These are phyloP conservation scores for Malassezia yamatoensis DNA, from an alignment of 1,284 basidiomycete species.

Conservation along the genomic window DNA sequence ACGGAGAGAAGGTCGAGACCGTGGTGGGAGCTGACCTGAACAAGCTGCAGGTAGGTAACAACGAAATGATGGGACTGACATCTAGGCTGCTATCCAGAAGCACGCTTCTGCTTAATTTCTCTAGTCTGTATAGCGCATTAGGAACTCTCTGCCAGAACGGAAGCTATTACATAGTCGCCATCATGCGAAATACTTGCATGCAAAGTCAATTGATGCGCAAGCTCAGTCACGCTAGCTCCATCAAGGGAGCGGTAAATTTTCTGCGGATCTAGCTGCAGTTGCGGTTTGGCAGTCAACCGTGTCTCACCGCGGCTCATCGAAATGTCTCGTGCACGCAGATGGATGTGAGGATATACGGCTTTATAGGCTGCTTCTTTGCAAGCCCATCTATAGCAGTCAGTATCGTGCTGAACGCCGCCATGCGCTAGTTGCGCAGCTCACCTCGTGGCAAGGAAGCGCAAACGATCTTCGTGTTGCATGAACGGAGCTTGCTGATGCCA, in stretches of 20 bases:
- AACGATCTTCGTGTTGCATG: conserved; percentile 7
- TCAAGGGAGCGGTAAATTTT: not conserved
- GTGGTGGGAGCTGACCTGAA: conserved; percentile 58
- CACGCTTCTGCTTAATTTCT: not conserved
- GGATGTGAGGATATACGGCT: conserved; percentile 59
- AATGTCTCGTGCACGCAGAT: not conserved
- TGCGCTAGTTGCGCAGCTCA: conserved; percentile 1
- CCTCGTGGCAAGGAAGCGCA: conserved; percentile 12
- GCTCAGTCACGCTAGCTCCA: not conserved
- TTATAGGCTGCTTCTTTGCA: conserved; percentile 86
- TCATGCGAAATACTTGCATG: conserved; percentile 73
- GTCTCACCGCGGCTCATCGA: conserved; percentile 27
- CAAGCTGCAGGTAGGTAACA: conserved; percentile 47
- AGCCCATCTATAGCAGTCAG: conserved; percentile 30
- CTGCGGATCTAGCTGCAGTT: conserved; percentile 20
- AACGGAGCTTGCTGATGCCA: conserved; percentile 1
- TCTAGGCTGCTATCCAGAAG: conserved; percentile 18
- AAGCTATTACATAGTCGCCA: conserved; percentile 67
- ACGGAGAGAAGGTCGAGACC: conserved; percentile 58
- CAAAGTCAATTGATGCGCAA: conserved; percentile 19
- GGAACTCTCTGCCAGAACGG: conserved; percentile 58
- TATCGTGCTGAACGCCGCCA: not conserved
- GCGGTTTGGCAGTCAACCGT: conserved; percentile 9
- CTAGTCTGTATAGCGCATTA: not conserved
- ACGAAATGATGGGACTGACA: too few relatives aligned